Evolutionary conservation across 176 grass and related monocot genomes (phyloP), one percentile per base, ranked within the genome.

Genomic region (Dactylis glomerata): DNA sequence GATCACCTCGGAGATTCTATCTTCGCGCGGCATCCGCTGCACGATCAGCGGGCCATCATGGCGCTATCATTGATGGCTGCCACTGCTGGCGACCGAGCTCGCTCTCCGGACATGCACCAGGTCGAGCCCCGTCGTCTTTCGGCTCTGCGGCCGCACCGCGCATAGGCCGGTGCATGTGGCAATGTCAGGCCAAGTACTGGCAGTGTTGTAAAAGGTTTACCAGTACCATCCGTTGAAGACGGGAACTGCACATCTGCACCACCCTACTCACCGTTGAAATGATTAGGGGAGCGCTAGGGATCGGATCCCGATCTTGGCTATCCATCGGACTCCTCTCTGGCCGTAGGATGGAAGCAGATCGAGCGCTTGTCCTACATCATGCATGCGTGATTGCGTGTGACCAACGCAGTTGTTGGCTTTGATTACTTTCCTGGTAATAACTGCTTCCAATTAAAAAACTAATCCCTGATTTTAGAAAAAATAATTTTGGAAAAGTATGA

Each of bases 61-160:
- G 33, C 64, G 10, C 83, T 45, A 90, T 90, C 88, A 90, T 90
- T 23, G 47, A 89, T 52, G 36, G 30, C 30, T 15, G 62, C 40
- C 69, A 73, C 69, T 19, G 13, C 8, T 42, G 28, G n/a, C 12
- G 73, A 67, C 23, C 45, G 2, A 0, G 42, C 22, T 19, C 26
- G 51, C 16, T 36, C 32, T 55, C 77, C 7, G 26, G 37, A 5
- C n/a, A n/a, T n/a, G 6, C 28, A 6, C 26, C 61, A 27, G 0
- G 61, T n/a, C n/a, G n/a, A n/a, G n/a, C n/a, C 14, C 17, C 17
- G 8, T 57, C 3, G 68, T 69, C 30, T 72, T 73, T 28, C 24
- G 84, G 16, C 50, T 69, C 24, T 50, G 69, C n/a, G 2, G 42
- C 23, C 36, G 52, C 65, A 52, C 63, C 34, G 65, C 65, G 17